Percentiles rank a stretch among this genome's conserved stretches.
Evolutionary conservation across 2,329 filamentous ascomycete species (phyloP).

Genomic region (Myriosclerotinia scirpicola): DNA sequence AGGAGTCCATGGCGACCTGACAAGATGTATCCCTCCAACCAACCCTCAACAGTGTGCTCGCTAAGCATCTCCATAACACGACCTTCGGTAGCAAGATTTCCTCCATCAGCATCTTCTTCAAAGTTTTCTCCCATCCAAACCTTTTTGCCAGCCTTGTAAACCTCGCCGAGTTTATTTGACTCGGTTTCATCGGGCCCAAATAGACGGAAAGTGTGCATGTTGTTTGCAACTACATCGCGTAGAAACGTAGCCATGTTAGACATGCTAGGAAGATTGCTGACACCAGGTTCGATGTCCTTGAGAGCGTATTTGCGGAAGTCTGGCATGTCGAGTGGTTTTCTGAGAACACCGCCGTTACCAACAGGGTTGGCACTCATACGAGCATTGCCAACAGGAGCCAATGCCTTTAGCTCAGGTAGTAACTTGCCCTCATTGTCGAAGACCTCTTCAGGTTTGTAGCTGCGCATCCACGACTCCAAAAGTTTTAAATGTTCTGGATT

Average conservation of each 20-base stretch:
- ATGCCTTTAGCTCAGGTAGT: slow-evolving; percentile 58
- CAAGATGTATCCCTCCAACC: slow-evolving; percentile 76
- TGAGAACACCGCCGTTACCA: slow-evolving; percentile 67
- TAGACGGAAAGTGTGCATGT: slow-evolving; percentile 68
- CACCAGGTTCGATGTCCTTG: slow-evolving; percentile 60
- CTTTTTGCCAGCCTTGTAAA: slow-evolving; percentile 75
- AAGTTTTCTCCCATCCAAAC: slow-evolving; percentile 80
- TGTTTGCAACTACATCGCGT: slow-evolving; percentile 64
- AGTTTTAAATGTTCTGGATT: slow-evolving; percentile 66
- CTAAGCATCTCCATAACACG: slow-evolving; percentile 84
- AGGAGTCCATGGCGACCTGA: slow-evolving; percentile 74
- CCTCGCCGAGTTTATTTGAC: slow-evolving; percentile 71
- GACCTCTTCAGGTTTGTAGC: slow-evolving; percentile 71
- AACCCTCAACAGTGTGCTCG: slow-evolving; percentile 77
- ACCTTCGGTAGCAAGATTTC: slow-evolving; percentile 67
- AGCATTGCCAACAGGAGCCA: slow-evolving; percentile 63
- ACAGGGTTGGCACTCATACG: slow-evolving; percentile 79
- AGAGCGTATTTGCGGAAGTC: slow-evolving; percentile 69
- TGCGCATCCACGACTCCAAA: slow-evolving; percentile 75
- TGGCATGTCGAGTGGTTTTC: slow-evolving; percentile 66
- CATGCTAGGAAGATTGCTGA: slow-evolving; percentile 63
- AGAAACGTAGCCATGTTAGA: slow-evolving; percentile 66
- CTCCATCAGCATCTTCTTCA: slow-evolving; percentile 71
- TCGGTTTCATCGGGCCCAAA: slow-evolving; percentile 81
- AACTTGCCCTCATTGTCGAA: slow-evolving; percentile 66